Conservation (phyloP, 208 protist genomes). For the Acanthamoeba castellanii region DNA sequence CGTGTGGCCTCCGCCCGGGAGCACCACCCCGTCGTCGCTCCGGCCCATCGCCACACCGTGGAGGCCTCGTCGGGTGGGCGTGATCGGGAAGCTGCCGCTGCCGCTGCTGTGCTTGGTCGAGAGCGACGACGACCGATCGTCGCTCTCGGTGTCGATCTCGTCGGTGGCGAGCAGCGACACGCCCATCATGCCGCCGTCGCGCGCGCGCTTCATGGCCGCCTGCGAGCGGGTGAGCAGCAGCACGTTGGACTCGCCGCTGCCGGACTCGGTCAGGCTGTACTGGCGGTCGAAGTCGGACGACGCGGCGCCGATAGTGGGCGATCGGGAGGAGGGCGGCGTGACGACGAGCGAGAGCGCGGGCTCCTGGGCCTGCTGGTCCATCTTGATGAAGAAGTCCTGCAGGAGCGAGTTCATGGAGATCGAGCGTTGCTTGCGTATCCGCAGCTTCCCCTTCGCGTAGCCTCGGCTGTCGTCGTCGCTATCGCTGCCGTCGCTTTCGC, state of each 20-base stretch:
- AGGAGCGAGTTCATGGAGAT: constrained; percentile 56
- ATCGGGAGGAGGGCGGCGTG: constrained; percentile 32
- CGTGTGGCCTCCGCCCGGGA: neutral
- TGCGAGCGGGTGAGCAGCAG: constrained; percentile 14
- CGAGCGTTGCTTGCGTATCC: constrained; percentile 27
- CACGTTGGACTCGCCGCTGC: constrained; percentile 26
- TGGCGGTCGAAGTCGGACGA: neutral
- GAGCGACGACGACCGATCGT: too few relatives aligned
- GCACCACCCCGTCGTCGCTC: neutral
- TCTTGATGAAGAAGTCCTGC: constrained; percentile 54
- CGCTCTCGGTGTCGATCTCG: neutral
- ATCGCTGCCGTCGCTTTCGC: neutral
- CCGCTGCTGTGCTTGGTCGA: constrained; percentile 1
- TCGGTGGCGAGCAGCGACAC: neutral
- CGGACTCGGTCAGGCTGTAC: constrained; percentile 19
- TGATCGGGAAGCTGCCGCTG: neutral
- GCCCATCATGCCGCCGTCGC: neutral
- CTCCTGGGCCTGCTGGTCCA: constrained; percentile 55
- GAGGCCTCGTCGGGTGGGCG: neutral
- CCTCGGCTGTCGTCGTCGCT: neutral
- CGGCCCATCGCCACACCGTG: neutral
- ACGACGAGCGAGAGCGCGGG: constrained; percentile 27
- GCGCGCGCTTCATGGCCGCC: neutral
- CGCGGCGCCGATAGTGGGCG: constrained; percentile 13
- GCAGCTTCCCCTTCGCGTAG: neutral